Percentiles rank a stretch among this genome's conserved stretches.
These are phyloP conservation scores for Forsythia suspensa DNA, from an alignment of 257 asterid genomes.

Conservation along the genomic window DNA sequence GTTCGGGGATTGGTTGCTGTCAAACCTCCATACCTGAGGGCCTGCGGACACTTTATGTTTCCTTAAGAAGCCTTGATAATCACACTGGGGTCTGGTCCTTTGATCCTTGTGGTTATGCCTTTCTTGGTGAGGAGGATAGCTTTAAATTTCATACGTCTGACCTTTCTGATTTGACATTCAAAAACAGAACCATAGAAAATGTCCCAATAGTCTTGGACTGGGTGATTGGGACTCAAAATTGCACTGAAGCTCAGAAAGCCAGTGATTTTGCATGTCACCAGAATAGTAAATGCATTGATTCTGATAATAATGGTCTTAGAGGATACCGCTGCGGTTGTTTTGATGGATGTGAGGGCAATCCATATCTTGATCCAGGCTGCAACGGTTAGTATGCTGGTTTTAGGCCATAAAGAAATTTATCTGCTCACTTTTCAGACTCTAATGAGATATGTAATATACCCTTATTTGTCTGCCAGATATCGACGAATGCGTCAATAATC, in stretches of 20 bases:
- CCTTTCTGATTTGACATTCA: constrained; percentile 7
- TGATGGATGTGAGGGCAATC: constrained; percentile 33
- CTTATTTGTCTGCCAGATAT: constrained; percentile 31
- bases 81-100: background rate
- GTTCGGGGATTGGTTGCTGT: constrained; percentile 30
- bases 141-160: constrained; percentile 9
- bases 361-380: constrained; percentile 31
- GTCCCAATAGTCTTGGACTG: constrained; percentile 40
- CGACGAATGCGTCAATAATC: constrained; percentile 34
- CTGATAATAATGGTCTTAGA: constrained; percentile 26
- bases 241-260: constrained; percentile 11
- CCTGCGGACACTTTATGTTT: background rate
- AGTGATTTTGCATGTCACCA: constrained; percentile 19
- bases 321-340: constrained; percentile 40
- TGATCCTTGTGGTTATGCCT: constrained; percentile 37
- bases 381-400: constrained; percentile 8
- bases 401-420: too few species aligned
- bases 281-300: constrained; percentile 35
- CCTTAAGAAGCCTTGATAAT: background rate
- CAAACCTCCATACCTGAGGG: constrained; percentile 20
- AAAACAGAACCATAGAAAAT: constrained; percentile 12
- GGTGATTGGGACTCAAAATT: constrained; percentile 29
- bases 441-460: too few species aligned
- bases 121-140: constrained; percentile 19
- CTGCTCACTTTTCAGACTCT: background rate